These are phyloP conservation scores for Fusarium luffae DNA, from an alignment of 2,329 filamentous ascomycete genomes.

Conservation along the genomic window DNA sequence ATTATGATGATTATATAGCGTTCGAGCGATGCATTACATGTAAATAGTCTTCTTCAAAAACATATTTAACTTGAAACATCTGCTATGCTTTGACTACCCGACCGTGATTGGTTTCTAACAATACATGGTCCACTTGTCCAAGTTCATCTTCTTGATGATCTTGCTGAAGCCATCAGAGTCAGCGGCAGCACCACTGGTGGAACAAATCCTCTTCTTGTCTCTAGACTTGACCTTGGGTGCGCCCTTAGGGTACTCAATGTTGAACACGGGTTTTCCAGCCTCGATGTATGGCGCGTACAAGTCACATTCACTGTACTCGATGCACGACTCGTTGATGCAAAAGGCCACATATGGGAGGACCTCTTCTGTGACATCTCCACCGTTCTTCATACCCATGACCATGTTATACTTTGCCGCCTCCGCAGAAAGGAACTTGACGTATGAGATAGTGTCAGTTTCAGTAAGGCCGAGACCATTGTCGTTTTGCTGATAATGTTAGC, in stretches of 20 bases:
- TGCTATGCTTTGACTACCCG: not conserved
- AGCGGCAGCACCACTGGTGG: conserved; percentile 43
- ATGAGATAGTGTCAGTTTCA: conserved; percentile 64
- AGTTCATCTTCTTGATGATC: conserved; percentile 71
- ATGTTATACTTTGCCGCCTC: conserved; percentile 64
- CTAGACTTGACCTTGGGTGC: conserved; percentile 51
- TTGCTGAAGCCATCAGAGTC: conserved; percentile 67
- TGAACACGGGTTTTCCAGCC: conserved; percentile 6
- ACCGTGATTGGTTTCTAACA: not conserved
- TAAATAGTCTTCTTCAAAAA: conserved; percentile 2
- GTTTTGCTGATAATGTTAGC: conserved; percentile 55
- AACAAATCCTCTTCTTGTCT: conserved; percentile 56
- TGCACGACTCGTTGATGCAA: conserved; percentile 76
- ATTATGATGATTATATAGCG: accelerated
- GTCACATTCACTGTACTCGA: conserved; percentile 67
- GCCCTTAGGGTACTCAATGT: conserved; percentile 68
- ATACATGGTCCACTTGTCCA: conserved; percentile 65
- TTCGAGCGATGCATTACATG: not conserved
- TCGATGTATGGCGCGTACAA: conserved; percentile 66
- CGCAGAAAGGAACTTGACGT: conserved; percentile 67
- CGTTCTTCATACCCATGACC: conserved; percentile 75
- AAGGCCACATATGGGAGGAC: conserved; percentile 67
- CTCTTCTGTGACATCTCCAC: conserved; percentile 64
- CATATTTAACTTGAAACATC: not conserved
- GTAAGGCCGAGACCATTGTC: conserved; percentile 70